Percentiles rank a stretch among this genome's conserved stretches.
These are phyloP conservation scores for Cladophialophora bantiana DNA, from an alignment of 2,329 filamentous ascomycete genomes.

Conservation along the genomic window DNA sequence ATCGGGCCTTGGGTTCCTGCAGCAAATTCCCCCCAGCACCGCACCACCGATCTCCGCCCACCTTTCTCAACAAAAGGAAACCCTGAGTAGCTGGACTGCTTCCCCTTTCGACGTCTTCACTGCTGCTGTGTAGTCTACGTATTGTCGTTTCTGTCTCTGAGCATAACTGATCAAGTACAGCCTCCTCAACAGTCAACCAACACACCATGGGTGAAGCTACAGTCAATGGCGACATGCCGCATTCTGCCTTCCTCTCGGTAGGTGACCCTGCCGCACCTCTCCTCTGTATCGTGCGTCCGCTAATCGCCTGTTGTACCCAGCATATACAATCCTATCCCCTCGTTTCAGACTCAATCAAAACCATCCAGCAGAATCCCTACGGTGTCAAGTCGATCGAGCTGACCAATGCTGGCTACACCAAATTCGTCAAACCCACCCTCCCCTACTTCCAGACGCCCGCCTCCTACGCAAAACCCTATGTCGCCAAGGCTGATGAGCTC, in stretches of 20 bases:
- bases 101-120: background rate
- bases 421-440: constrained; percentile 77
- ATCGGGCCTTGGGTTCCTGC: background rate
- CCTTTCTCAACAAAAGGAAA: background rate
- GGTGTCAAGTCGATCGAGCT: constrained; percentile 83
- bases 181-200: background rate
- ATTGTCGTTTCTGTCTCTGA: background rate
- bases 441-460: constrained; percentile 82
- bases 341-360: constrained; percentile 77
- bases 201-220: constrained; percentile 51
- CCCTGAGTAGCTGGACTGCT: background rate
- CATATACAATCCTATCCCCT: constrained; percentile 86
- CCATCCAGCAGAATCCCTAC: constrained; percentile 81
- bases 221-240: constrained; percentile 56
- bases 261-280: constrained; percentile 25
- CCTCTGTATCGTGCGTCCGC: background rate
- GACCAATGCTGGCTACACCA: constrained; percentile 75
- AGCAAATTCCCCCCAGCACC: constrained; percentile 4
- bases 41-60: background rate
- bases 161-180: background rate
- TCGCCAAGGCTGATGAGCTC: constrained; percentile 79
- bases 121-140: background rate
- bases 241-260: constrained; percentile 49
- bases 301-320: constrained; percentile 53
- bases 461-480: constrained; percentile 82